Base-by-base conservation (phyloP, 2,329 filamentous ascomycete genomes). In the Phyllosticta citribraziliensis region DNA sequence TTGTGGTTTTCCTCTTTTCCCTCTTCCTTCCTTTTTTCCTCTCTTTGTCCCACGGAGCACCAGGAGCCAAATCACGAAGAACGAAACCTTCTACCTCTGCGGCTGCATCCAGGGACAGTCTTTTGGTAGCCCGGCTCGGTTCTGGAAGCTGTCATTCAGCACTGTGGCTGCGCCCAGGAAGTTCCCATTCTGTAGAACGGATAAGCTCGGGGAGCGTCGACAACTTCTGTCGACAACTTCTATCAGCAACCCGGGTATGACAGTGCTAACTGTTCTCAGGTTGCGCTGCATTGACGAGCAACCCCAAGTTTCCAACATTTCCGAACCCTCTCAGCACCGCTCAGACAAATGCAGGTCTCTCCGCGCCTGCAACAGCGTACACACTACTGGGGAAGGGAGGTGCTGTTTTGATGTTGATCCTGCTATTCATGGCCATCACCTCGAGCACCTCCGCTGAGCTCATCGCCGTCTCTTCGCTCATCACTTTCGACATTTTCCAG, bases 401-500 rank as follows among this genome's bases (percentile, higher is more conserved):
- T 17, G 3, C 66, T 74, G n/a, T 78, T 74, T 72, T 73, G 0
- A 71, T 69, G 2, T 72, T 67, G 1, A 67, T 75, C 1, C 64
- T 74, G 0, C 65, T 76, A 1, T 76, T 76, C 66, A 76, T 76
- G 74, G 73, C 74, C 3, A 70, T 73, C 0, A 76, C 75, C 5
- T 81, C 77, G 0, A 81, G 79, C 0, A 74, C 80, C 2, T 80
- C 77, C 0, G 79, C 80, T 0, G 79, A 82, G 55, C 75, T 82
- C 1, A 81, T 82, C 54, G 79, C 80, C 0, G 79, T 81, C 1
- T 79, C 77, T 2, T 81, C 79, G 0, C 82, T 82, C 56, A 76
- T 82, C 54, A 79, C 75, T 54, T 83, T 82, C 56, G 80, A 82
- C 52, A 79, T 82, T 1, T 82, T 82, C 65, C 73, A 79, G 0